Percentiles rank a stretch among this genome's conserved stretches.
phyloP scores from a whole-genome alignment of 164 flowering plant species.

The Annona cherimola region DNA sequence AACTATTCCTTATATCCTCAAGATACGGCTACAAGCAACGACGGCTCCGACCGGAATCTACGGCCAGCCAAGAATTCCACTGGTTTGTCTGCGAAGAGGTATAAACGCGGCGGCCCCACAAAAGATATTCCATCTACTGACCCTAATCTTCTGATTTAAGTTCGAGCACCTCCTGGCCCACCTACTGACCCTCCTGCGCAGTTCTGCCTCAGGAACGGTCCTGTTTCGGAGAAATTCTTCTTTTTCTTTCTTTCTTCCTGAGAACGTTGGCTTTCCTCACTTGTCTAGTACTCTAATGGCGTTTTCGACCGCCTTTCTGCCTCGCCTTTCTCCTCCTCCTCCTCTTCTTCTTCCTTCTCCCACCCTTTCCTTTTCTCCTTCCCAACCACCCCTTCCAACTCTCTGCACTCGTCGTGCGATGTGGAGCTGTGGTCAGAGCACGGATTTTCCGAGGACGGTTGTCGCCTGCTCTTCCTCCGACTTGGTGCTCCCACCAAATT shows the following conservation, averaged over 20 bases:
- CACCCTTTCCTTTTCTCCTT: conserved; percentile 13
- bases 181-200: too few species aligned
- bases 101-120: too few species aligned
- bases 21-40: too few species aligned
- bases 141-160: too few species aligned
- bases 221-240: neutral
- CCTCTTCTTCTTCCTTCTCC: conserved; percentile 3
- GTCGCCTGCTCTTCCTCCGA: conserved; percentile 36
- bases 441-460: conserved; percentile 12
- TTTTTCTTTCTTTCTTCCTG: neutral
- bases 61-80: too few species aligned
- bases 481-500: conserved; percentile 26
- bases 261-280: conserved; percentile 7
- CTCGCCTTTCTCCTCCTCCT: conserved; percentile 10
- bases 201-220: too few species aligned
- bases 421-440: conserved; percentile 8
- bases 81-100: too few species aligned
- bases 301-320: conserved; percentile 24
- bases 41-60: too few species aligned
- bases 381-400: conserved; percentile 17
- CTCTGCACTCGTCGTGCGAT: conserved; percentile 2
- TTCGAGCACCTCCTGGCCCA: too few species aligned
- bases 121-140: too few species aligned
- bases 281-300: conserved; percentile 26
- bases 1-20: too few species aligned